These are phyloP conservation scores for Rhododendron vialii DNA, from an alignment of 148 eudicot genomes.

Conservation along the genomic window DNA sequence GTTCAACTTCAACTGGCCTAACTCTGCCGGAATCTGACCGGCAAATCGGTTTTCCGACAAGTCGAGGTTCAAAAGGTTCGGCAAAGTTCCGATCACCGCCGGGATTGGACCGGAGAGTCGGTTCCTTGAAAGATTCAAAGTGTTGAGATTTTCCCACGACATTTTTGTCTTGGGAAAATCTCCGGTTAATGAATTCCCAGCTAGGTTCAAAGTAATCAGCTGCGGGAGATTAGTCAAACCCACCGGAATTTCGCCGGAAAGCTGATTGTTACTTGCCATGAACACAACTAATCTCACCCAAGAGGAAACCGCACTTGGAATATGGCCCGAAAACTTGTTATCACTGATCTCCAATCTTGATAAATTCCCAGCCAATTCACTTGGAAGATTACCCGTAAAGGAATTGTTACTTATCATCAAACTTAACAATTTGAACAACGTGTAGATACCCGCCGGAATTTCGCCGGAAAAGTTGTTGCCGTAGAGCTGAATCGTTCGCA, in stretches of 20 bases:
- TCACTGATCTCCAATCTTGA: constrained; percentile 38
- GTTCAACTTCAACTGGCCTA: constrained; percentile 19
- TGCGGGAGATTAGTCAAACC: constrained; percentile 35
- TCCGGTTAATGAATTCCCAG: constrained; percentile 23
- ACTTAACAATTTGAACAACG: constrained; percentile 16
- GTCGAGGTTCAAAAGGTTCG: constrained; percentile 23
- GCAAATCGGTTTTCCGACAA: constrained; percentile 25
- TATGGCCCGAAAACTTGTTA: constrained; percentile 50
- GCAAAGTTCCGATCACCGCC: constrained; percentile 14
- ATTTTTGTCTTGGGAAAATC: constrained; percentile 14
- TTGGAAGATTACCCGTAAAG: constrained; percentile 52
- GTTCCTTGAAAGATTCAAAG: constrained; percentile 25
- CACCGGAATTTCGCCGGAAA: constrained; percentile 46
- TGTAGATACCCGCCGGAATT: constrained; percentile 53
- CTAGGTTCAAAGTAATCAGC: constrained; percentile 12
- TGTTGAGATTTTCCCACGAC: constrained; percentile 19
- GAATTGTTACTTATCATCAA: constrained; percentile 37
- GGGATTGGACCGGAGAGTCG: constrained; percentile 28
- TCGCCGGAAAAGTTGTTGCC: constrained; percentile 48
- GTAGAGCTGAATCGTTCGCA: constrained; percentile 28
- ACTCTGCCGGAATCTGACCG: constrained; percentile 23
- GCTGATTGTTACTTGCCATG: constrained; percentile 44
- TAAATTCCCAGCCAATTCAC: constrained; percentile 36
- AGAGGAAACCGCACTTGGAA: constrained; percentile 29
- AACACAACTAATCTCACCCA: constrained; percentile 45